These are phyloP conservation scores for Kodamaea anthophila DNA, from an alignment of 1,139 yeast genomes.

Conservation along the genomic window DNA sequence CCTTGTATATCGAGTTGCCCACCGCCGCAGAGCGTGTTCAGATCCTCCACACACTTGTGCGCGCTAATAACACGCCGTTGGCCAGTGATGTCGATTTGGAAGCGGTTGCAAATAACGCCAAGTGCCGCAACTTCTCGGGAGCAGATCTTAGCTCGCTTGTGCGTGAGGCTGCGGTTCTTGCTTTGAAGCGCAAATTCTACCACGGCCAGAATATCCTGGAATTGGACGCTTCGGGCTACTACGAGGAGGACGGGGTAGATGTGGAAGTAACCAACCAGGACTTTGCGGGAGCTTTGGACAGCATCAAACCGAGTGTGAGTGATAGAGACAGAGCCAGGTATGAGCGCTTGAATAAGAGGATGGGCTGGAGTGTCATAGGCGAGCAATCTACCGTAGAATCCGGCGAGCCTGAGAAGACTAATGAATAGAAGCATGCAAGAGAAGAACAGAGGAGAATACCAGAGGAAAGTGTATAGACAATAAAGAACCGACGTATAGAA, in stretches of 20 bases:
- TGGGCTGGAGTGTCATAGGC: slow-evolving; percentile 48
- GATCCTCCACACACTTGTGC: slow-evolving; percentile 70
- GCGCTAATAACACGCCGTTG: slow-evolving; percentile 70
- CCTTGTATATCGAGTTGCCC: slow-evolving; percentile 87
- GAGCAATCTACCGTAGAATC: too few relatives aligned
- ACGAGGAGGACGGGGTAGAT: slow-evolving; percentile 22
- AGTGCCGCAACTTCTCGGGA: slow-evolving; percentile 88
- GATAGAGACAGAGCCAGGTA: slow-evolving; percentile 79
- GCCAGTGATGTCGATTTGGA: slow-evolving; percentile 55
- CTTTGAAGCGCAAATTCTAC: slow-evolving; percentile 69
- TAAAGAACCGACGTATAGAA: too few relatives aligned
- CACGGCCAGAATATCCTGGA: slow-evolving; percentile 43
- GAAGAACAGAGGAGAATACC: too few relatives aligned
- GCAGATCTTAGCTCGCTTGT: slow-evolving; percentile 92
- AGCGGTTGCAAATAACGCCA: slow-evolving; percentile 61
- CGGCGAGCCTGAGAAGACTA: too few relatives aligned
- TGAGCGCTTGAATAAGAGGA: slow-evolving; percentile 52
- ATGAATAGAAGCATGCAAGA: too few relatives aligned
- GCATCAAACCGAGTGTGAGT: slow-evolving; percentile 86
- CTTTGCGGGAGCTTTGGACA: slow-evolving; percentile 63
- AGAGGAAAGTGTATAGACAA: too few relatives aligned
- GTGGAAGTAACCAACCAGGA: slow-evolving; percentile 59
- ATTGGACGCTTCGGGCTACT: slow-evolving; percentile 40
- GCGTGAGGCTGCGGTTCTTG: slow-evolving; percentile 87
- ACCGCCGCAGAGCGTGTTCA: slow-evolving; percentile 70